Percentiles rank a stretch among this genome's conserved stretches.
Evolutionary conservation across 805 yeast species (phyloP).

Genomic region (Yarrowia divulgata): DNA sequence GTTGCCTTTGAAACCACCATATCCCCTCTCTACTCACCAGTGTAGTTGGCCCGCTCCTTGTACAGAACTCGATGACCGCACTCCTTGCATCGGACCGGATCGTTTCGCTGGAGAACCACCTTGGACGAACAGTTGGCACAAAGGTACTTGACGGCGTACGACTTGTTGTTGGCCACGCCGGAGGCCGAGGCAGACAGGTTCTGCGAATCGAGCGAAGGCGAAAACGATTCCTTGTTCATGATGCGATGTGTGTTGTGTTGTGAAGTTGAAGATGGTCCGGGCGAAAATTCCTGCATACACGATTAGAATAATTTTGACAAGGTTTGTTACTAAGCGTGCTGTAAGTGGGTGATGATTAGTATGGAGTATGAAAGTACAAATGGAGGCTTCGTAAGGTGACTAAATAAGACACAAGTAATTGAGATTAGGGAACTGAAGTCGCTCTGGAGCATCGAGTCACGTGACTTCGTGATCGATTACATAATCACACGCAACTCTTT

Average conservation of each 20-base stretch:
- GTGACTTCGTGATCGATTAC: too few relatives aligned
- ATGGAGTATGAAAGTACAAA: too few relatives aligned
- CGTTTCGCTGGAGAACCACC: conserved; percentile 86
- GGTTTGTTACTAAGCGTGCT: conserved; percentile 2
- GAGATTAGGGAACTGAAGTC: too few relatives aligned
- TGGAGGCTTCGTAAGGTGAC: too few relatives aligned
- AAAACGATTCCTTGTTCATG: conserved; percentile 51
- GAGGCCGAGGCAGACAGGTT: conserved; percentile 74
- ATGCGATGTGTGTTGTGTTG: background rate
- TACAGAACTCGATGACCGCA: conserved; percentile 98
- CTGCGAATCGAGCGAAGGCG: conserved; percentile 49
- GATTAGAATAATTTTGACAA: background rate
- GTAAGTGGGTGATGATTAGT: background rate
- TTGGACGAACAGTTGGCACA: conserved; percentile 96
- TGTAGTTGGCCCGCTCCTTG: conserved; percentile 96
- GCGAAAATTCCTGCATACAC: conserved; percentile 34
- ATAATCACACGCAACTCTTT: too few relatives aligned
- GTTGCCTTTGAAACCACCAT: too few relatives aligned
- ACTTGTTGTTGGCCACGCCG: conserved; percentile 70
- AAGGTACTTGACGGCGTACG: conserved; percentile 87
- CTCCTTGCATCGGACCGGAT: conserved; percentile 97
- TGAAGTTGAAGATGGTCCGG: background rate
- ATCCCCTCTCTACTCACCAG: conserved; percentile 61
- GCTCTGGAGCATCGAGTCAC: too few relatives aligned
- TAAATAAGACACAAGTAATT: too few relatives aligned